Percentiles rank a stretch among this genome's conserved stretches.
phyloP scores from a whole-genome alignment of 192 early-diverging fungal species.

The Backusella australiensis region DNA sequence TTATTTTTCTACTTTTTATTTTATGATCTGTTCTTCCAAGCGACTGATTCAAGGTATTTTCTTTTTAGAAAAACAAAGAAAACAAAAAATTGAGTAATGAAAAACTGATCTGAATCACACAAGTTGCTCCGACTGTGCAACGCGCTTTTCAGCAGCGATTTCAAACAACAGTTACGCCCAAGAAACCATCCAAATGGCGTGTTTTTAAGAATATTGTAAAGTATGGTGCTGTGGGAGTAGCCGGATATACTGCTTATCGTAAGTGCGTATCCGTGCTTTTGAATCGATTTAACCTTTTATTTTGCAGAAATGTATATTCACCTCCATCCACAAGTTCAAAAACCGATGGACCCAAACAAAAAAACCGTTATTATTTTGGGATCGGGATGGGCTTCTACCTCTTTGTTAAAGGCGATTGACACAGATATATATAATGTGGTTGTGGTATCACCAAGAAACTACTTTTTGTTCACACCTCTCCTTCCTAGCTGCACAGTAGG shows the following conservation, averaged over 20 bases:
- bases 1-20: background rate
- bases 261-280: background rate
- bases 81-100: background rate
- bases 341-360: conserved; percentile 13
- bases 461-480: conserved; percentile 41
- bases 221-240: background rate
- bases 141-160: conserved; percentile 5
- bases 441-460: conserved; percentile 1
- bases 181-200: background rate
- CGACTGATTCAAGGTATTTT: background rate
- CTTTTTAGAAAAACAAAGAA: background rate
- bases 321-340: conserved; percentile 39
- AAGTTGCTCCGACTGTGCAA: background rate
- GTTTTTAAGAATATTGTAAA: background rate
- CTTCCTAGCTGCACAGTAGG: conserved; percentile 80
- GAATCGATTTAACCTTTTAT: background rate
- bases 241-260: background rate
- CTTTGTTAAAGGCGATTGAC: background rate
- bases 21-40: background rate
- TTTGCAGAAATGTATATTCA: conserved; percentile 37
- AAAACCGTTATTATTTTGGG: background rate
- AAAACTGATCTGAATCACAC: background rate
- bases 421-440: background rate
- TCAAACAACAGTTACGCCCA: background rate
- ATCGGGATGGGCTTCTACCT: background rate